Conservation (phyloP, 1,139 yeast species). For the Kodamaea anthophila region DNA sequence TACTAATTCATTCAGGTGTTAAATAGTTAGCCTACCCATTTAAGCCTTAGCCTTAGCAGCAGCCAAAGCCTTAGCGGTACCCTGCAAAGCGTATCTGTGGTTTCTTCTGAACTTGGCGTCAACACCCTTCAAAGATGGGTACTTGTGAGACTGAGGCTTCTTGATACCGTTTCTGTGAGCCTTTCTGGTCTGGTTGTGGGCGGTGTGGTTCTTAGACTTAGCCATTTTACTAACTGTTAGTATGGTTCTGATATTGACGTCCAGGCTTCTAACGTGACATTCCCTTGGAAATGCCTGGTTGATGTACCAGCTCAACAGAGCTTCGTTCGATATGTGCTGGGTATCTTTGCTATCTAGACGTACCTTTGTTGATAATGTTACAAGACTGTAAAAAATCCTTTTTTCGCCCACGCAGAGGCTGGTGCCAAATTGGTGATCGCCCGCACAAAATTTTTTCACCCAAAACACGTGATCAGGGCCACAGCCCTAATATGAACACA, state of each 20-base stretch:
- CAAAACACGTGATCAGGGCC: slow-evolving; percentile 2
- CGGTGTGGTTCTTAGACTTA: slow-evolving; percentile 99
- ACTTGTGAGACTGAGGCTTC: slow-evolving; percentile 97
- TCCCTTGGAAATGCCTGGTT: too few species aligned
- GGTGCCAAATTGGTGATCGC: slow-evolving; percentile 3
- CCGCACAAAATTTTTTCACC: slow-evolving; percentile 1
- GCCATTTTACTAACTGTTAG: slow-evolving; percentile 59
- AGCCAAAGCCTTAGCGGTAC: slow-evolving; percentile 92
- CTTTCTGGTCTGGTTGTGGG: slow-evolving; percentile 99
- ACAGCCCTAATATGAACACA: background rate
- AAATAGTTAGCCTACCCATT: slow-evolving; percentile 8
- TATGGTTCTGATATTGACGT: too few species aligned
- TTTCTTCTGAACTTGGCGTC: slow-evolving; percentile 99
- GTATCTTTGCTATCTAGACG: slow-evolving; percentile 1
- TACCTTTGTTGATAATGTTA: slow-evolving; percentile 4
- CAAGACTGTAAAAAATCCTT: slow-evolving; percentile 5
- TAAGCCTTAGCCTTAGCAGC: slow-evolving; percentile 51
- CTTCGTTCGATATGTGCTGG: background rate
- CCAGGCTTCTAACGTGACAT: too few species aligned
- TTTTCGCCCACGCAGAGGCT: slow-evolving; percentile 2
- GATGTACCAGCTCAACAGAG: too few species aligned
- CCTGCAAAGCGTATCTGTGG: slow-evolving; percentile 99
- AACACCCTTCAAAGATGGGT: slow-evolving; percentile 98
- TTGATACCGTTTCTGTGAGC: slow-evolving; percentile 99
- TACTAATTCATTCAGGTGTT: slow-evolving; percentile 5